Percentiles rank a stretch among this genome's conserved stretches.
These are phyloP conservation scores for Dittrichia graveolens DNA, from an alignment of 129 eudicot species.

Conservation along the genomic window DNA sequence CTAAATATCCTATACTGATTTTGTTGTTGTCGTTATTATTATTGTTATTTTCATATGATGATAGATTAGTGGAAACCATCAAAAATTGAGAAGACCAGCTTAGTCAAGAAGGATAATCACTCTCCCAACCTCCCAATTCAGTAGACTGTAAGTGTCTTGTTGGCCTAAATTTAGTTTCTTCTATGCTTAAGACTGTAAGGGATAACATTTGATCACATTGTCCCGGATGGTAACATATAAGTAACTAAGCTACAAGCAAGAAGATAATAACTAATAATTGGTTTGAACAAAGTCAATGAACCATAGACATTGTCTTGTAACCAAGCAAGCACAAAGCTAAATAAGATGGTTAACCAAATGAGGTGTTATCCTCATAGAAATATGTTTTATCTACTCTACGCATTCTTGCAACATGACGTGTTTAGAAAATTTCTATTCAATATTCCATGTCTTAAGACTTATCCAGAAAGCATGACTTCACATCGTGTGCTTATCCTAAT, in stretches of 20 bases:
- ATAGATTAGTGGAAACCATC: slow-evolving; percentile 7
- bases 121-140: not conserved
- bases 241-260: not conserved
- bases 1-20: not conserved
- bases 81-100: not conserved
- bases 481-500: not conserved
- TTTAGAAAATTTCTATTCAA: not conserved
- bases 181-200: no score
- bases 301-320: not conserved
- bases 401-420: not conserved
- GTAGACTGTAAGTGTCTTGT: no score
- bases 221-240: no score
- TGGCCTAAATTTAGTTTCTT: no score
- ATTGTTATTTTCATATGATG: not conserved
- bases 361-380: not conserved
- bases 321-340: not conserved
- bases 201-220: no score
- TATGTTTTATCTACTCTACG: not conserved
- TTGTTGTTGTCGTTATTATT: not conserved
- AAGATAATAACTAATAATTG: not conserved
- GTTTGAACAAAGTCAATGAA: not conserved
- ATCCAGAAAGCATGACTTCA: not conserved
- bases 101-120: not conserved
- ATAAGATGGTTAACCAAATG: not conserved
- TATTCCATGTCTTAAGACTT: not conserved